Evolutionary conservation across 495 filamentous ascomycete genomes (phyloP), one percentile per base, ranked within the genome.

Genomic region (Penicillium silybi): DNA sequence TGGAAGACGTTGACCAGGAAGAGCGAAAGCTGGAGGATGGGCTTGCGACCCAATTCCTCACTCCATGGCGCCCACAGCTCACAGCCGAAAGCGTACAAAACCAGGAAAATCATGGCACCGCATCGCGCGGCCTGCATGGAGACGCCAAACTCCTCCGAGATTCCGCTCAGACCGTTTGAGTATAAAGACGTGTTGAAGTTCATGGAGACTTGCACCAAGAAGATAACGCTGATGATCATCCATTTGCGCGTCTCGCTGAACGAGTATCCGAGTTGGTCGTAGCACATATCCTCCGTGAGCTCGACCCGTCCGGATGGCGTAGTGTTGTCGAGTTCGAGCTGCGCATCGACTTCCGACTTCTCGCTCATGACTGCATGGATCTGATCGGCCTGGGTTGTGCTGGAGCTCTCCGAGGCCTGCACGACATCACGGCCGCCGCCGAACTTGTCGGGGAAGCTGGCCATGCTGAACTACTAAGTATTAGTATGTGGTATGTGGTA

Each of bases 51-150:
- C 41, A 80, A 62, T 44, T 85, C 82, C 49, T 86, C 83, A 53
- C 77, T 81, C 82, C 82, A 86, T 0, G 83, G 82, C 1, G 83
- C 82, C 83, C 83, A 85, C 0, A 86, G 70, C 55, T 86, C 83
- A 66, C 83, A 84, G 20, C 81, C 83, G 54, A 86, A 84, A 6
- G 80, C 81, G 56, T 85, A 86, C 0, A 79, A 56, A 38, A 85
- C 72, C 16, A 86, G 67, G 65, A 85, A 85, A 25, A 78, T 77
- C 77, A 80, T 79, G 19, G 71, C 74, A 62, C 78, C 78, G 42
- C 69, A 74, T 5, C 80, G 74, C n/a, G 78, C 79, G 40, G 72
- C 78, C 51, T 76, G 79, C 43, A 54, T 62, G 50, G 71, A 79
- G 20, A 82, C 67, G 15, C 58, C 47, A 41, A 72, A 83, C 22